phyloP scores from a whole-genome alignment of 2,329 filamentous ascomycete genomes.

The Aspergillus nomiae region DNA sequence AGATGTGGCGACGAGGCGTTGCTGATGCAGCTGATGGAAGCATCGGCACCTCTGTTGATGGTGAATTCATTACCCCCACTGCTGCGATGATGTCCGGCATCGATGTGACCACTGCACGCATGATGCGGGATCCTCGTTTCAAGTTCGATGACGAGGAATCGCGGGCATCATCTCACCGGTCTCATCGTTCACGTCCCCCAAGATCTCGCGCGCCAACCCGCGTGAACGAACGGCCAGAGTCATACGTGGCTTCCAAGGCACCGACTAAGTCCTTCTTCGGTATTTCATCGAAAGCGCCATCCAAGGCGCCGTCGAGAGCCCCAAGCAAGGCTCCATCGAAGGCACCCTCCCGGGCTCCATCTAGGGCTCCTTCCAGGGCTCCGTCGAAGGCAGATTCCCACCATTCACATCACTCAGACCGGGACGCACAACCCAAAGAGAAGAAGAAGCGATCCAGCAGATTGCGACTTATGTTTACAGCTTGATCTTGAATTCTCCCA shows the following conservation, averaged over 20 bases:
- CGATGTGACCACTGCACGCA: conserved; percentile 35
- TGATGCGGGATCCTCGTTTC: conserved; percentile 35
- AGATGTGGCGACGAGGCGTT: conserved; percentile 65
- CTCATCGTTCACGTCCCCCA: conserved; percentile 32
- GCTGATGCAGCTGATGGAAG: conserved; percentile 58
- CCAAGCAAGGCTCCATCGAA: conserved; percentile 26
- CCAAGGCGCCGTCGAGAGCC: conserved; percentile 12
- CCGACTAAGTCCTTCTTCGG: conserved; percentile 16
- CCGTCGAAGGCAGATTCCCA: conserved; percentile 25
- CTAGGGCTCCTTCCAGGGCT: conserved; percentile 17
- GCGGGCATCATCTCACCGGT: conserved; percentile 38
- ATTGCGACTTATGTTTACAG: conserved; percentile 39
- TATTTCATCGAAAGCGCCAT: conserved; percentile 14
- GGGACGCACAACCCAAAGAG: conserved; percentile 32
- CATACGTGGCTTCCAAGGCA: conserved; percentile 15
- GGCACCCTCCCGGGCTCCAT: conserved; percentile 18
- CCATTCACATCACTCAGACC: conserved; percentile 26
- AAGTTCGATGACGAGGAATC: conserved; percentile 39
- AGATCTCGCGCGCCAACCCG: conserved; percentile 7
- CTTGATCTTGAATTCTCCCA: conserved; percentile 16
- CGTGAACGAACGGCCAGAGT: conserved; percentile 20
- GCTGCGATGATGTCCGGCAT: conserved; percentile 54
- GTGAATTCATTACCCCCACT: conserved; percentile 65
- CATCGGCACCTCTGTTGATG: conserved; percentile 63
- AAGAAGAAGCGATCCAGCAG: conserved; percentile 44